These are phyloP conservation scores for Odonthalia washingtoniensis DNA, from an alignment of 31 red algal species.

Conservation along the genomic window DNA sequence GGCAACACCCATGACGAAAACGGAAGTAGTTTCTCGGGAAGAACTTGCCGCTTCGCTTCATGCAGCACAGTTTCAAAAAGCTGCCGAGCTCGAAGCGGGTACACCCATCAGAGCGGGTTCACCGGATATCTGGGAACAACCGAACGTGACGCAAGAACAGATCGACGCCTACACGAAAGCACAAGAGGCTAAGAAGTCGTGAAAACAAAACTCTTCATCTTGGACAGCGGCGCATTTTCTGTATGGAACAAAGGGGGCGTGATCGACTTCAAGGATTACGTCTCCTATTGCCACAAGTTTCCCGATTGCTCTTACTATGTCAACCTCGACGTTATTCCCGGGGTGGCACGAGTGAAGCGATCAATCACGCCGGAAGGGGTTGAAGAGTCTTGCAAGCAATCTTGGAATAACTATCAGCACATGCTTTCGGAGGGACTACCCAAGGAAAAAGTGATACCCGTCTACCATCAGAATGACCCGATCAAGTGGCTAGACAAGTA, in stretches of 20 bases:
- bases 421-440: background rate
- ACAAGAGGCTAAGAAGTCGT: no score
- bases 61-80: no score
- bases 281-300: background rate
- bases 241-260: conserved; percentile 14
- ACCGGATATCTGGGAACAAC: no score
- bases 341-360: background rate
- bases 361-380: background rate
- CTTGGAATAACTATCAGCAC: conserved; percentile 4
- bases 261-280: background rate
- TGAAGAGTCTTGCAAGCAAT: background rate
- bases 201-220: no score
- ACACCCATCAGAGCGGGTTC: no score
- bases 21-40: no score
- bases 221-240: conserved; percentile 1
- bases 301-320: background rate
- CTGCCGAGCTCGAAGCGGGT: no score
- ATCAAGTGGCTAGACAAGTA: background rate
- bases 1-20: no score
- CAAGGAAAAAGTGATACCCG: conserved; percentile 22
- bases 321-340: conserved; percentile 14
- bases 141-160: no score
- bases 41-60: no score
- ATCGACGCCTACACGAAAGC: no score
- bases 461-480: background rate